phyloP scores from a whole-genome alignment of 768 basidiomycete species.

The Phylloporus sp. region DNA sequence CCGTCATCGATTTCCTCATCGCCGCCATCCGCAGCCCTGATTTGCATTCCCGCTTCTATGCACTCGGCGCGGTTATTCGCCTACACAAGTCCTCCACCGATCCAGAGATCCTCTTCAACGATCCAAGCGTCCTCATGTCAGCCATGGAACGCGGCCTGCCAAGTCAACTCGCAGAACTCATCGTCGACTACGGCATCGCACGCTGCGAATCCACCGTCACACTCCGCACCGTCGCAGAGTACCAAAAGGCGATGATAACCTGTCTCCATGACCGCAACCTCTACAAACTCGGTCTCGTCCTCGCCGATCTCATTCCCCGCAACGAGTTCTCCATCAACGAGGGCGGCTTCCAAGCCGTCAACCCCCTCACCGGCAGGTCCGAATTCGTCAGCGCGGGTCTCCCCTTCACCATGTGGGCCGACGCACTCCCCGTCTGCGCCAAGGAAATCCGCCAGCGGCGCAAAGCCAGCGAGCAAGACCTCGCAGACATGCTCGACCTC shows the following conservation, averaged over 20 bases:
- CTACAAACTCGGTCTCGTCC: conserved; percentile 44
- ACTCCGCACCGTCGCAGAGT: conserved; percentile 37
- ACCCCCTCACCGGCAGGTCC: conserved; percentile 38
- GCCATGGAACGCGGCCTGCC: conserved; percentile 43
- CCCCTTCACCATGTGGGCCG: conserved; percentile 55
- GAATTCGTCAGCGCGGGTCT: conserved; percentile 45
- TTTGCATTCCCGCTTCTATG: conserved; percentile 46
- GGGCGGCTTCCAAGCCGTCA: conserved; percentile 46
- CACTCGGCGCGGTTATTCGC: conserved; percentile 50
- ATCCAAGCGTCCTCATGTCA: conserved; percentile 44
- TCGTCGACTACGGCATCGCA: conserved; percentile 44
- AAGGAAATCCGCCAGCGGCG: conserved; percentile 45
- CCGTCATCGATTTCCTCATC: conserved; percentile 47
- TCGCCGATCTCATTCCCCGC: conserved; percentile 46
- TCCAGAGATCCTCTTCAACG: conserved; percentile 41
- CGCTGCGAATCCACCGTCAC: conserved; percentile 46
- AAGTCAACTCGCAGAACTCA: conserved; percentile 39
- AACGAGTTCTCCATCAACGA: conserved; percentile 60
- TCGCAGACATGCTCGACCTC: conserved; percentile 62
- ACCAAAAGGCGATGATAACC: conserved; percentile 50
- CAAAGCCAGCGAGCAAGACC: conserved; percentile 40
- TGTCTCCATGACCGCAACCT: conserved; percentile 45
- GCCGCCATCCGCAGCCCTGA: conserved; percentile 53
- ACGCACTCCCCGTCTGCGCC: conserved; percentile 57
- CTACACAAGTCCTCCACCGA: conserved; percentile 42